Conservation (phyloP, 768 basidiomycete species). For the Trametopsis cervina region DNA sequence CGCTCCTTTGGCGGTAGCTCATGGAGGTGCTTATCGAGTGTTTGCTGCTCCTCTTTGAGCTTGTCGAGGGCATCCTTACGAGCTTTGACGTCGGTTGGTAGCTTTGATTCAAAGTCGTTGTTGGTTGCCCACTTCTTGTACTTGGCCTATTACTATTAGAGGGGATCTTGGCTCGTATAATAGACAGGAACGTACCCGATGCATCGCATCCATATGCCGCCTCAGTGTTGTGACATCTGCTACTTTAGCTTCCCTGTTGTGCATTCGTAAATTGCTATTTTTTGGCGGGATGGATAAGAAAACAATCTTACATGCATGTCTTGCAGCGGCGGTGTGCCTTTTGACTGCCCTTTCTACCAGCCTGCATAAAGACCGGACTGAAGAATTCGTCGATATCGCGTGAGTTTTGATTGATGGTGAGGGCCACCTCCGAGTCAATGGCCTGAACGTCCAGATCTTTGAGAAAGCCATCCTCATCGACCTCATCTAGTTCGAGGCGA, state of each 20-base stretch:
- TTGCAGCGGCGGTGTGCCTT: not conserved
- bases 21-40: slow-evolving; percentile 1
- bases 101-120: not conserved
- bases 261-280: not conserved
- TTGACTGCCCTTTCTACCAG: not conserved
- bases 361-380: not conserved
- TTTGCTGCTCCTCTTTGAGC: not conserved
- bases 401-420: not conserved
- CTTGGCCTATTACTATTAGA: not conserved
- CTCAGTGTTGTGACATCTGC: not conserved
- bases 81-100: not conserved
- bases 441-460: not conserved
- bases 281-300: not conserved
- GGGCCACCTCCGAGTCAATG: not conserved
- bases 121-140: not conserved
- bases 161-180: not conserved
- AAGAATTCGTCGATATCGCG: slow-evolving; percentile 1
- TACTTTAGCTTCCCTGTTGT: not conserved
- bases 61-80: not conserved
- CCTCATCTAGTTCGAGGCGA: no score
- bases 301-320: not conserved
- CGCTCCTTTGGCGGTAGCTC: slow-evolving; percentile 8
- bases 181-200: not conserved
- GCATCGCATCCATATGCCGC: not conserved
- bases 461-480: slow-evolving; percentile 1